phyloP scores from a whole-genome alignment of 208 protist genomes.

The Crithidia mellificae region DNA sequence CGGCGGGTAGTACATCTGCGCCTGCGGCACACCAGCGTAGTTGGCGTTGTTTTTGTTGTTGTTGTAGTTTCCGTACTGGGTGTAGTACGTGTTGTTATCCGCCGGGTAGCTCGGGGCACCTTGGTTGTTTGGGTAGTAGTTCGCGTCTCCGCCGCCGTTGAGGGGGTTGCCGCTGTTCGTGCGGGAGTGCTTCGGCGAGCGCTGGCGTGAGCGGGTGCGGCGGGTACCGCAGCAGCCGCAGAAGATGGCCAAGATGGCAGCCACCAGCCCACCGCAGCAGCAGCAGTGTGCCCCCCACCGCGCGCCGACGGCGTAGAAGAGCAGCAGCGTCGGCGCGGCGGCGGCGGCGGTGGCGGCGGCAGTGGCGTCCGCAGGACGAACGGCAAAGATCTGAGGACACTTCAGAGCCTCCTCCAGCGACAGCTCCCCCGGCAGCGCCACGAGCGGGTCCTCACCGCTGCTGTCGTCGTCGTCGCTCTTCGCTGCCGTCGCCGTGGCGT shows the following conservation, averaged over 20 bases:
- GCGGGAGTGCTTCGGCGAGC: background rate
- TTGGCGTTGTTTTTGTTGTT: background rate
- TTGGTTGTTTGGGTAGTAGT: slow-evolving; percentile 1
- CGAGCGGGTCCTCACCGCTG: too few species aligned
- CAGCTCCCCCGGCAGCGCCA: slow-evolving; percentile 8
- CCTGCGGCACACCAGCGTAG: slow-evolving; percentile 5
- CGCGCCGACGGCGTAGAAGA: slow-evolving; percentile 14
- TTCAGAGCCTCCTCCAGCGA: slow-evolving; percentile 11
- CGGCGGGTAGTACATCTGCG: slow-evolving; percentile 19
- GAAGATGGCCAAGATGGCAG: background rate
- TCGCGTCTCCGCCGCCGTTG: background rate
- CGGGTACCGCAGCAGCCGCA: background rate
- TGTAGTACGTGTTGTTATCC: slow-evolving; percentile 7
- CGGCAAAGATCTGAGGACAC: slow-evolving; percentile 1
- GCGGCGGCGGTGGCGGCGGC: too few species aligned
- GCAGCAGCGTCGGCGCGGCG: slow-evolving; percentile 15
- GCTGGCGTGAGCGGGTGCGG: background rate
- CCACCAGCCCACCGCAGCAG: slow-evolving; percentile 22
- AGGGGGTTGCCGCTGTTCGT: slow-evolving; percentile 16
- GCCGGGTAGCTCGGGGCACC: slow-evolving; percentile 1
- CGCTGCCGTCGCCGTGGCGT: background rate
- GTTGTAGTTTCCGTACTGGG: background rate
- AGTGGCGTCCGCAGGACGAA: background rate
- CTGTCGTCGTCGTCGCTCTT: slow-evolving; percentile 6
- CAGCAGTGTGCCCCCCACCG: slow-evolving; percentile 6